These are phyloP conservation scores for Suillus bovinus DNA, from an alignment of 768 basidiomycete species.

Conservation along the genomic window DNA sequence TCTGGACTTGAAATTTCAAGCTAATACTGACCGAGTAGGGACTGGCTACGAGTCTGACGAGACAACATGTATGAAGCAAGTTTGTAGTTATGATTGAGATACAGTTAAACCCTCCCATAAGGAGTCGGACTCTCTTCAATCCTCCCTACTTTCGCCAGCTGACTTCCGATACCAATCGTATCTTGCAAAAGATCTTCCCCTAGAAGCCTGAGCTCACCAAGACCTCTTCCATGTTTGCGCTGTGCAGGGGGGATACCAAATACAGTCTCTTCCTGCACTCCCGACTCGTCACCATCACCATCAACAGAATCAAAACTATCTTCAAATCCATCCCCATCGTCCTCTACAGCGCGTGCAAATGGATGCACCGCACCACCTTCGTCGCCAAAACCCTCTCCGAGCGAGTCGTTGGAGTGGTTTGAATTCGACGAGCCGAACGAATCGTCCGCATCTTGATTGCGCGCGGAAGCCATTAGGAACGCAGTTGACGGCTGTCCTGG, in stretches of 20 bases:
- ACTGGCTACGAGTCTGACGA: not conserved
- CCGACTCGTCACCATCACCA: slow-evolving; percentile 33
- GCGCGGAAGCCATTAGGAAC: slow-evolving; percentile 61
- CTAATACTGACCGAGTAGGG: not conserved
- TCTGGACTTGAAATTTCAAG: not conserved
- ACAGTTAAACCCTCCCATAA: slow-evolving; percentile 18
- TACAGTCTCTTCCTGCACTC: slow-evolving; percentile 60
- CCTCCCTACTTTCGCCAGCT: slow-evolving; percentile 47
- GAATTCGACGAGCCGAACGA: slow-evolving; percentile 51
- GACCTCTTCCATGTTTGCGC: slow-evolving; percentile 33
- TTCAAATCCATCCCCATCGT: slow-evolving; percentile 44
- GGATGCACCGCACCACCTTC: slow-evolving; percentile 53
- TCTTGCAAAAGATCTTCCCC: slow-evolving; percentile 65
- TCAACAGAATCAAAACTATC: slow-evolving; percentile 55
- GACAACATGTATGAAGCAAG: not conserved
- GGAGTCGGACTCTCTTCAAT: slow-evolving; percentile 72
- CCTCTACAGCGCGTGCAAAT: slow-evolving; percentile 46
- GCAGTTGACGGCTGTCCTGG: slow-evolving; percentile 69
- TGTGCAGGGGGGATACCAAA: slow-evolving; percentile 67
- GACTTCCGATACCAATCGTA: slow-evolving; percentile 59
- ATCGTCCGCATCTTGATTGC: slow-evolving; percentile 32
- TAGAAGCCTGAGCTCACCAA: slow-evolving; percentile 49
- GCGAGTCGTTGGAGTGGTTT: slow-evolving; percentile 59
- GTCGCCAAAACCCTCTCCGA: slow-evolving; percentile 40
- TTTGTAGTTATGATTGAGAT: not conserved